Conservation (phyloP, 768 basidiomycete species). For the Pisolithus microcarpus region DNA sequence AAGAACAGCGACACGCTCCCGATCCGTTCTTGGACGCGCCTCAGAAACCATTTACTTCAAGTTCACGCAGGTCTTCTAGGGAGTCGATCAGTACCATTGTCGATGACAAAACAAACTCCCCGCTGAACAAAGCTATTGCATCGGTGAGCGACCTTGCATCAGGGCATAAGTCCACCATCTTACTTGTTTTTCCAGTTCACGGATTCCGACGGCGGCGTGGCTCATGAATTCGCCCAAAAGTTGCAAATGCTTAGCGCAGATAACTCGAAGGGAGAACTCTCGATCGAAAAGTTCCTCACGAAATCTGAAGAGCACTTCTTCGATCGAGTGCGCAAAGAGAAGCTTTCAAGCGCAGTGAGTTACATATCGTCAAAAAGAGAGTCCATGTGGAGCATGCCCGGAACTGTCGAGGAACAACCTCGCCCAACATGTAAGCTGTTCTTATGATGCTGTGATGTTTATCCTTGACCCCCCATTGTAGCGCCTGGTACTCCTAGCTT, state of each 20-base stretch:
- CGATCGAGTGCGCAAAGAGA: conserved; percentile 82
- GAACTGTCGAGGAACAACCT: conserved; percentile 50
- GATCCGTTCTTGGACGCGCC: conserved; percentile 87
- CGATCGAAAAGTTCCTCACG: conserved; percentile 83
- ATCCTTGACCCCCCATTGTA: conserved; percentile 9
- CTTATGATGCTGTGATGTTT: conserved; percentile 1
- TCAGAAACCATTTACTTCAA: conserved; percentile 67
- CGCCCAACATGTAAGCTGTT: conserved; percentile 64
- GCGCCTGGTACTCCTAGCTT: conserved; percentile 42
- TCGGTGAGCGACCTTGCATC: conserved; percentile 44
- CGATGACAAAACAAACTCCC: conserved; percentile 85
- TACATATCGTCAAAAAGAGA: conserved; percentile 72
- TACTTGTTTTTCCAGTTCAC: conserved; percentile 58
- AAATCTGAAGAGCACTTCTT: conserved; percentile 95
- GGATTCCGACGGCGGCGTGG: conserved; percentile 88
- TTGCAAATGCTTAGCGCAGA: conserved; percentile 70
- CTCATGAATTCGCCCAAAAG: conserved; percentile 82
- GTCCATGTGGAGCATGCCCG: conserved; percentile 71
- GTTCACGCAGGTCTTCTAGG: conserved; percentile 77
- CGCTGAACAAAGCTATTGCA: conserved; percentile 88
- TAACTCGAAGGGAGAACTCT: conserved; percentile 86
- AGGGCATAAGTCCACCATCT: conserved; percentile 1
- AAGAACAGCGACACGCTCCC: conserved; percentile 67
- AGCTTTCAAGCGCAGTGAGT: conserved; percentile 76
- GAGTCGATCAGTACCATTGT: conserved; percentile 90